These are phyloP conservation scores for Bryoerythrophyllum caledonicum DNA, from an alignment of 225 moss, liverwort and hornwort genomes.

Conservation along the genomic window DNA sequence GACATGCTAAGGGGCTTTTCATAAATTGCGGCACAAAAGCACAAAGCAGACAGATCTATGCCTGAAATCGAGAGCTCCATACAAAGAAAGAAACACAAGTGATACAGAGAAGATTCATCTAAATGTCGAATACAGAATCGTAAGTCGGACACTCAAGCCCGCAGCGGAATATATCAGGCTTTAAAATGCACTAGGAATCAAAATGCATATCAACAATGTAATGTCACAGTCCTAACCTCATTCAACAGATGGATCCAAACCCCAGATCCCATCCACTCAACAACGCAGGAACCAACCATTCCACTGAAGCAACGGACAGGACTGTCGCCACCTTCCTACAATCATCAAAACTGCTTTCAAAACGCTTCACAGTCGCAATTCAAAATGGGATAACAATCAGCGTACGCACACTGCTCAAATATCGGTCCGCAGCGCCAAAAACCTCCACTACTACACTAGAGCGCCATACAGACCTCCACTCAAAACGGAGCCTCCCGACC, in stretches of 20 bases:
- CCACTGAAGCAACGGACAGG: conserved; percentile 20
- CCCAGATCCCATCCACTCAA: conserved; percentile 17
- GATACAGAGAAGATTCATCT: neutral
- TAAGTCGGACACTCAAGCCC: conserved; percentile 11
- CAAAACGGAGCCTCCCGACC: conserved; percentile 27
- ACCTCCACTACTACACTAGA: conserved; percentile 6
- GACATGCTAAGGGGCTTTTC: too few relatives aligned
- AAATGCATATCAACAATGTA: conserved; percentile 2
- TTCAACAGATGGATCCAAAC: conserved; percentile 18
- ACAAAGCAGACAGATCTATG: too few relatives aligned
- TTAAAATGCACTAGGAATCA: neutral
- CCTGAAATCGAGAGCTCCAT: neutral
- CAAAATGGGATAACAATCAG: conserved; percentile 26
- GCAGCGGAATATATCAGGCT: neutral
- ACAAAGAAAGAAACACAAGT: too few relatives aligned
- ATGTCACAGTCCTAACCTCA: conserved; percentile 12
- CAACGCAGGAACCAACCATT: conserved; percentile 19
- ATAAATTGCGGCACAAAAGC: neutral
- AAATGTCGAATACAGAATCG: neutral
- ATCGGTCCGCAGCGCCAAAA: conserved; percentile 19
- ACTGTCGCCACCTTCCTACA: conserved; percentile 20
- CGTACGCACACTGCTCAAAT: conserved; percentile 23
- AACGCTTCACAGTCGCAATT: conserved; percentile 33
- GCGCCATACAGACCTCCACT: conserved; percentile 18
- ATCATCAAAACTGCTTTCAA: conserved; percentile 36